Percentiles rank a stretch among this genome's conserved stretches.
phyloP scores from a whole-genome alignment of 2,329 filamentous ascomycete genomes.

The Aspergillus chevalieri region DNA sequence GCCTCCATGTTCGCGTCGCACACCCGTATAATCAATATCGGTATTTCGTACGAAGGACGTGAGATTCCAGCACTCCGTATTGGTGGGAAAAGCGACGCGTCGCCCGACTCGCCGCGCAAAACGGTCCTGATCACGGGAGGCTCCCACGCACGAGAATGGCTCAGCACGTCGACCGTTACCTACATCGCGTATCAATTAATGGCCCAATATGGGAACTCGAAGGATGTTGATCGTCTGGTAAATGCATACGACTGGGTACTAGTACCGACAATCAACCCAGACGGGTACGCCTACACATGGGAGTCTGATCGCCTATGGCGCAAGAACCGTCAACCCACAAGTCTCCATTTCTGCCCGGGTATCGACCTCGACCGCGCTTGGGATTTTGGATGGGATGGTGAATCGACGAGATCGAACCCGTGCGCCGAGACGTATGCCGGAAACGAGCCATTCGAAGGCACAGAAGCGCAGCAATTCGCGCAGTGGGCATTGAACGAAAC shows the following conservation, averaged over 20 bases:
- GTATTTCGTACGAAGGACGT: constrained; percentile 80
- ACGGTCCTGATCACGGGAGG: constrained; percentile 79
- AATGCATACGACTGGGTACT: constrained; percentile 83
- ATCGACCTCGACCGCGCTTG: constrained; percentile 86
- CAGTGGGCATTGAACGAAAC: constrained; percentile 80
- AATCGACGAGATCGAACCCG: constrained; percentile 63
- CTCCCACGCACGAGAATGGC: constrained; percentile 94
- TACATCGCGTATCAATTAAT: constrained; percentile 87
- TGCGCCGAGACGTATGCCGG: constrained; percentile 90
- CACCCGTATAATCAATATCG: constrained; percentile 67
- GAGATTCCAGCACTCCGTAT: constrained; percentile 78
- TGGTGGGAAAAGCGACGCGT: constrained; percentile 52
- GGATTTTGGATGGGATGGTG: constrained; percentile 74
- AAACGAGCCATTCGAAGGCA: constrained; percentile 71
- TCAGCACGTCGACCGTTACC: constrained; percentile 82
- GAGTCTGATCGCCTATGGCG: constrained; percentile 87
- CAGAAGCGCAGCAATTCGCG: constrained; percentile 69
- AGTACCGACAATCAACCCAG: constrained; percentile 82
- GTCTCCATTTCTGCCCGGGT: constrained; percentile 74
- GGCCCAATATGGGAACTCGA: constrained; percentile 68
- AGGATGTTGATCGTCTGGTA: constrained; percentile 67
- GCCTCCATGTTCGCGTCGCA: constrained; percentile 84
- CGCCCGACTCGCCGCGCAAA: constrained; percentile 52
- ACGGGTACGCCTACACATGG: constrained; percentile 94
- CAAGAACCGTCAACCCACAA: constrained; percentile 80